phyloP scores from a whole-genome alignment of 352 stramenopile species.

The Phytopythium mirpurense region DNA sequence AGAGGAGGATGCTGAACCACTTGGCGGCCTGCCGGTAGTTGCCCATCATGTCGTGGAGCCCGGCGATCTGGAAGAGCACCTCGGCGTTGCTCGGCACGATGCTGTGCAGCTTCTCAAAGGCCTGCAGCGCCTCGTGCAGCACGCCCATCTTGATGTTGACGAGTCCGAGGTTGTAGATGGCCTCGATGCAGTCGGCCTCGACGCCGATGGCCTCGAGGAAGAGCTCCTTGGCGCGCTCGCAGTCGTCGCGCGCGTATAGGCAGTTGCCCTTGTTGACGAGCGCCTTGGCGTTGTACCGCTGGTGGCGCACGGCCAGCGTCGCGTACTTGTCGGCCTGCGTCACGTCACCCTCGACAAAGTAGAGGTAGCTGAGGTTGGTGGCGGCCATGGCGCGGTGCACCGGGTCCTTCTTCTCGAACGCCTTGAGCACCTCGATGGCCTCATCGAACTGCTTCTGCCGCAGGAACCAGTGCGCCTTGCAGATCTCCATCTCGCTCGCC shows the following conservation, averaged over 20 bases:
- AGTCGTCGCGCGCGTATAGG: conserved; percentile 92
- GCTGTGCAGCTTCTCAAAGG: conserved; percentile 96
- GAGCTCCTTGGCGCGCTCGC: conserved; percentile 91
- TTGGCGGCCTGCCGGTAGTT: conserved; percentile 88
- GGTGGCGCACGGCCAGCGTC: conserved; percentile 87
- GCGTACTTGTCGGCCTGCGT: conserved; percentile 90
- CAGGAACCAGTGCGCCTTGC: conserved; percentile 87
- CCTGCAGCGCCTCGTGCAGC: conserved; percentile 89
- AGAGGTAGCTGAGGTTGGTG: conserved; percentile 96
- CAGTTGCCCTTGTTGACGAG: conserved; percentile 98
- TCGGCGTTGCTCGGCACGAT: conserved; percentile 90
- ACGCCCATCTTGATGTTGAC: conserved; percentile 88
- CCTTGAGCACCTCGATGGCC: conserved; percentile 92
- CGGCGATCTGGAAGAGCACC: conserved; percentile 95
- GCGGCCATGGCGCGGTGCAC: conserved; percentile 91
- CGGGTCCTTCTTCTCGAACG: conserved; percentile 95
- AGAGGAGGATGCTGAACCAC: conserved; percentile 94
- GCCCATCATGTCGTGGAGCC: conserved; percentile 91
- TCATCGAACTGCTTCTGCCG: conserved; percentile 92
- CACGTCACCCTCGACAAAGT: conserved; percentile 94
- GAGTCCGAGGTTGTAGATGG: conserved; percentile 96
- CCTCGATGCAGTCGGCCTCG: conserved; percentile 93
- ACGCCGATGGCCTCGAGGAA: conserved; percentile 94
- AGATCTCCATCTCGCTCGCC: conserved; percentile 90
- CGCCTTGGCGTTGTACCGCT: conserved; percentile 95